Conservation (phyloP, 805 yeast genomes). For the Hanseniaspora jakobsenii region DNA sequence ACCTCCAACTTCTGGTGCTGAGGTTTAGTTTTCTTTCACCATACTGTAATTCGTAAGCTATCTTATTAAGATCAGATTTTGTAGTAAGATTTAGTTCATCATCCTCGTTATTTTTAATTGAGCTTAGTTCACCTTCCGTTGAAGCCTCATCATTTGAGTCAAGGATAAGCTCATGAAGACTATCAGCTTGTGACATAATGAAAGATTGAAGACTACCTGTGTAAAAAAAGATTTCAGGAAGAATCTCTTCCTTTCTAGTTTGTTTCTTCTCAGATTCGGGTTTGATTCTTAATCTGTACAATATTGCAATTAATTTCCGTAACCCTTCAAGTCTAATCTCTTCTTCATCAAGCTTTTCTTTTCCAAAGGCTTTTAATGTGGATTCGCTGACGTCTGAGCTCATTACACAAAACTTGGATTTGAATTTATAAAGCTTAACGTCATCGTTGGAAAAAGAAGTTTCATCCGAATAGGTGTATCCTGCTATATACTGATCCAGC, state of each 20-base stretch:
- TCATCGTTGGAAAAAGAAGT: conserved; percentile 22
- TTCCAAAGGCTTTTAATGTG: conserved; percentile 30
- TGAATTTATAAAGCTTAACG: conserved; percentile 42
- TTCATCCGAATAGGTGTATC: conserved; percentile 59
- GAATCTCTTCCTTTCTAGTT: conserved; percentile 36
- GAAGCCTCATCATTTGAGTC: conserved; percentile 20
- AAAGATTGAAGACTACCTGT: conserved; percentile 72
- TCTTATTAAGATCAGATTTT: conserved; percentile 36
- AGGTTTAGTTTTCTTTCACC: conserved; percentile 52
- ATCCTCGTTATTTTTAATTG: background rate
- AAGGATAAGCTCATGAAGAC: conserved; percentile 30
- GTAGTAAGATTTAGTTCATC: conserved; percentile 32
- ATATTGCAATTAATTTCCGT: conserved; percentile 48
- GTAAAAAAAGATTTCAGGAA: conserved; percentile 72
- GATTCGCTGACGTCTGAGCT: conserved; percentile 62
- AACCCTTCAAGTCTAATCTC: conserved; percentile 90
- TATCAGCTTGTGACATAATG: conserved; percentile 41
- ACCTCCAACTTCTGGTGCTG: conserved; percentile 82
- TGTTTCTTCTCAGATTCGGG: conserved; percentile 32
- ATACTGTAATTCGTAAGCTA: conserved; percentile 53
- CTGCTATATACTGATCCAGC: conserved; percentile 83
- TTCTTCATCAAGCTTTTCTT: conserved; percentile 61
- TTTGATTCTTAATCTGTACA: conserved; percentile 46
- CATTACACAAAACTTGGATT: conserved; percentile 72
- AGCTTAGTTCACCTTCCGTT: background rate